Percentiles rank a stretch among this genome's conserved stretches.
These are phyloP conservation scores for Glutinoglossum americanum DNA, from an alignment of 495 filamentous ascomycete genomes.

Conservation along the genomic window DNA sequence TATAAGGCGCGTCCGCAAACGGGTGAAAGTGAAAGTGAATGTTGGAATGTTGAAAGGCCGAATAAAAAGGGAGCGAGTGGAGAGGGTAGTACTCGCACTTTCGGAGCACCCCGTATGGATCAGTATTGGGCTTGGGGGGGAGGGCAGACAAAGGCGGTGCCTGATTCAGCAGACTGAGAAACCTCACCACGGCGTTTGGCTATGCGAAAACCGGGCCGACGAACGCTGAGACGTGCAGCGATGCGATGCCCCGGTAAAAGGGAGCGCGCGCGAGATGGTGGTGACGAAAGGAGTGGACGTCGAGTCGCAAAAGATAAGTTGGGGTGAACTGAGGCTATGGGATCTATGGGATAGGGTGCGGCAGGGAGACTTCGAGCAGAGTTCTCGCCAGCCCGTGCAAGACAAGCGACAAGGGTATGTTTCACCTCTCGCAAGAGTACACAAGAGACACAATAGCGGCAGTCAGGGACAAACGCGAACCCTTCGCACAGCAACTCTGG, in stretches of 20 bases:
- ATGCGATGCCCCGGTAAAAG: not conserved
- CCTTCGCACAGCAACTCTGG: not conserved
- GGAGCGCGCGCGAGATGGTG: not conserved
- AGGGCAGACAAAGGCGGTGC: not conserved
- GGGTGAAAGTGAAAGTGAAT: not conserved
- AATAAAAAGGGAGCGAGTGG: not conserved
- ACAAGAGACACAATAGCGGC: too few species aligned
- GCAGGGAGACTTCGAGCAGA: not conserved
- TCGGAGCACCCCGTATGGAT: not conserved
- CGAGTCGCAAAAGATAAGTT: not conserved
- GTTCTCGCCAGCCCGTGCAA: not conserved
- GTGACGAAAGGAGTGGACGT: not conserved
- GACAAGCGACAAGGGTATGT: not conserved
- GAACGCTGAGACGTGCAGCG: not conserved
- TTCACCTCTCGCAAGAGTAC: not conserved
- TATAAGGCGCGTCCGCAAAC: not conserved
- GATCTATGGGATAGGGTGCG: not conserved
- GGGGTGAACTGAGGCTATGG: not conserved
- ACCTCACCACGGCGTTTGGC: not conserved
- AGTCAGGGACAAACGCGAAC: not conserved
- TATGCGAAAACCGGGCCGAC: not conserved
- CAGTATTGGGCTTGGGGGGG: too few species aligned
- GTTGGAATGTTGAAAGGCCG: not conserved
- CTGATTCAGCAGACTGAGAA: not conserved
- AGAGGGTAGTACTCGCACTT: not conserved